These are phyloP conservation scores for Termitomyces heimii DNA, from an alignment of 768 basidiomycete genomes.

Conservation along the genomic window DNA sequence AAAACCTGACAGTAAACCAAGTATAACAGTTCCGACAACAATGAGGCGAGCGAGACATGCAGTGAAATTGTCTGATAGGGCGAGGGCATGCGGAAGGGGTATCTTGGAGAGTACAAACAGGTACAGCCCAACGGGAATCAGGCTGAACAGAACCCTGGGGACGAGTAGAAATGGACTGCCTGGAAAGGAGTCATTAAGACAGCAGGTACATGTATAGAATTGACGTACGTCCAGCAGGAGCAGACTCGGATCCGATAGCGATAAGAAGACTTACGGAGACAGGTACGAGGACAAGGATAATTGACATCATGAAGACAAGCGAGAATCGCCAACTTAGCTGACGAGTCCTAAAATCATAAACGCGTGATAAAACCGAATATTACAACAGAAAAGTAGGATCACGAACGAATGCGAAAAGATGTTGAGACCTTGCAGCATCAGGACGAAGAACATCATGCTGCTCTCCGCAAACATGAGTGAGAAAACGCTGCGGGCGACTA, in stretches of 20 bases:
- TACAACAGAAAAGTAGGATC: not conserved
- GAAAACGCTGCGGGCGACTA: slow-evolving; percentile 54
- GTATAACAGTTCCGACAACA: slow-evolving; percentile 70
- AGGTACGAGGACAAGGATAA: slow-evolving; percentile 64
- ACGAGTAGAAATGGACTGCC: slow-evolving; percentile 18
- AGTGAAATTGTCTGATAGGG: slow-evolving; percentile 33
- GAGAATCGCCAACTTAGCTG: slow-evolving; percentile 66
- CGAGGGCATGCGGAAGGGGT: slow-evolving; percentile 54
- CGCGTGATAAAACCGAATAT: not conserved
- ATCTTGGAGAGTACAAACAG: slow-evolving; percentile 59
- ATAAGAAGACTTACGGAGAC: slow-evolving; percentile 56
- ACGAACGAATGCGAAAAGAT: slow-evolving; percentile 46
- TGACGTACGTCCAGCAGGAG: slow-evolving; percentile 16
- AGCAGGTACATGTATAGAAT: not conserved
- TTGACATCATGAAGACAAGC: slow-evolving; percentile 49
- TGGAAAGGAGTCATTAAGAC: not conserved
- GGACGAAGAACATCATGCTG: slow-evolving; percentile 62
- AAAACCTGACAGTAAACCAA: slow-evolving; percentile 78
- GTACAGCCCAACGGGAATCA: slow-evolving; percentile 49
- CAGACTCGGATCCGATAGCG: slow-evolving; percentile 30
- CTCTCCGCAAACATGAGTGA: slow-evolving; percentile 71
- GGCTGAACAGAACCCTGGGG: slow-evolving; percentile 32
- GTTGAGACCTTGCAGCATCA: slow-evolving; percentile 64
- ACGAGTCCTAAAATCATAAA: slow-evolving; percentile 39
- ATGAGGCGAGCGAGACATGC: slow-evolving; percentile 57